A percentile compares a stretch with the other conserved stretches of the same genome.
Evolutionary conservation across 2,329 filamentous ascomycete genomes (phyloP).

Genomic region (Pseudocercospora musae): DNA sequence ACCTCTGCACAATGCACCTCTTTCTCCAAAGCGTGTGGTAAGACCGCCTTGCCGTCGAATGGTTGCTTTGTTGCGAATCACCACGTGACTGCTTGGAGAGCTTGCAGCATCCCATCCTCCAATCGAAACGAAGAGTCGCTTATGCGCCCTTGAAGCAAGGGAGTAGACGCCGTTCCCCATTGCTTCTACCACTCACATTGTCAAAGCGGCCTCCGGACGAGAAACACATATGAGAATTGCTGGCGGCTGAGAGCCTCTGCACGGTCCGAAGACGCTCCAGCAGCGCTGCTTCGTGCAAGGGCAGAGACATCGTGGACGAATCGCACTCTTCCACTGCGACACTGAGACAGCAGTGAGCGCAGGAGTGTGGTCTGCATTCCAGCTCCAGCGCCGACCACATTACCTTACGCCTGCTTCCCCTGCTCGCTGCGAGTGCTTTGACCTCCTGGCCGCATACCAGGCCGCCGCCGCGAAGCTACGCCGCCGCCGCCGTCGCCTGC

Average conservation of each 20-base stretch:
- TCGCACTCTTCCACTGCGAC: background rate
- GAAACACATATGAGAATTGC: background rate
- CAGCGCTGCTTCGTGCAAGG: background rate
- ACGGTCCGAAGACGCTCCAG: background rate
- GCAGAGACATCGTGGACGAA: background rate
- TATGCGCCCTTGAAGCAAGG: background rate
- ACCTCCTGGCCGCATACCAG: background rate
- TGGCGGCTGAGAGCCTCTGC: background rate
- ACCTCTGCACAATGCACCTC: background rate
- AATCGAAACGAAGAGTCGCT: background rate
- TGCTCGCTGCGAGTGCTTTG: background rate
- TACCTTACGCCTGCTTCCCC: background rate
- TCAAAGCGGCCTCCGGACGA: background rate
- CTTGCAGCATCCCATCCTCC: background rate
- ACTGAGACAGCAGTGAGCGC: background rate
- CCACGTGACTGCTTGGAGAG: background rate
- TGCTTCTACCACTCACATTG: constrained; percentile 1
- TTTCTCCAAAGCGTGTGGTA: background rate
- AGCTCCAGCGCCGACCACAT: constrained; percentile 1
- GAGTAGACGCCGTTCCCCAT: background rate
- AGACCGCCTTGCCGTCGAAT: background rate
- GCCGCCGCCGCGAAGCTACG: background rate
- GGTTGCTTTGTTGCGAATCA: background rate
- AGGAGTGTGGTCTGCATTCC: background rate
- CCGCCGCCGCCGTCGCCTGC: background rate